phyloP scores from a whole-genome alignment of 2,329 filamentous ascomycete genomes.

The Lecanoromycetidae sp. region DNA sequence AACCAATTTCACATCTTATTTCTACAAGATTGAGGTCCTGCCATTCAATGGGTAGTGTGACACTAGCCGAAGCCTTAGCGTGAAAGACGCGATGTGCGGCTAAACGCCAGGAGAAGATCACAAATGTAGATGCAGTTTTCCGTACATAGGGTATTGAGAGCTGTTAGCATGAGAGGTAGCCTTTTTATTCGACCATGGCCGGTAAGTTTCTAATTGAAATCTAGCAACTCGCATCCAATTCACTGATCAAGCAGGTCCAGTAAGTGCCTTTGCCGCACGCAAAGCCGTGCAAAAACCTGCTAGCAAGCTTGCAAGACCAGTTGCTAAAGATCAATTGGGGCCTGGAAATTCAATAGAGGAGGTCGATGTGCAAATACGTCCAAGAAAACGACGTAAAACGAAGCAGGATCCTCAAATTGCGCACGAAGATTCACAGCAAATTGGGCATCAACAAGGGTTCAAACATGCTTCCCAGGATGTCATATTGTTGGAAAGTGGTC shows the following conservation, averaged over 20 bases:
- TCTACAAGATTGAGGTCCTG: no score
- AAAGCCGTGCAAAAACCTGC: not conserved
- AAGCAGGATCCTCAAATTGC: no score
- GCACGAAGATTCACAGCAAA: not conserved
- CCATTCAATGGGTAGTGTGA: no score
- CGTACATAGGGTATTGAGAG: no score
- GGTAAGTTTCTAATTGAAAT: not conserved
- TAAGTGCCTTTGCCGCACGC: slow-evolving; percentile 14
- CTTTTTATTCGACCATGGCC: not conserved
- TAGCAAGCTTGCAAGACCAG: not conserved
- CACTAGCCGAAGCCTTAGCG: not conserved
- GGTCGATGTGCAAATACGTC: not conserved
- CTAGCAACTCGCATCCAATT: not conserved
- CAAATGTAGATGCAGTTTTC: no score
- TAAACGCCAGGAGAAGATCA: no score
- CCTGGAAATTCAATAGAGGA: not conserved
- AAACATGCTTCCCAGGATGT: no score
- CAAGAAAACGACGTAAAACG: not conserved
- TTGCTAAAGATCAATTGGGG: not conserved
- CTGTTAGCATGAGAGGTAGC: not conserved
- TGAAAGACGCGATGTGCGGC: not conserved
- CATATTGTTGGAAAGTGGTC: no score
- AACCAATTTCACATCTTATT: not conserved
- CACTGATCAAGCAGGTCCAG: slow-evolving; percentile 1
- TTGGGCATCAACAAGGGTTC: no score